Evolutionary conservation across 129 eudicot genomes (phyloP).

Genomic region (Flaveria trinervia): DNA sequence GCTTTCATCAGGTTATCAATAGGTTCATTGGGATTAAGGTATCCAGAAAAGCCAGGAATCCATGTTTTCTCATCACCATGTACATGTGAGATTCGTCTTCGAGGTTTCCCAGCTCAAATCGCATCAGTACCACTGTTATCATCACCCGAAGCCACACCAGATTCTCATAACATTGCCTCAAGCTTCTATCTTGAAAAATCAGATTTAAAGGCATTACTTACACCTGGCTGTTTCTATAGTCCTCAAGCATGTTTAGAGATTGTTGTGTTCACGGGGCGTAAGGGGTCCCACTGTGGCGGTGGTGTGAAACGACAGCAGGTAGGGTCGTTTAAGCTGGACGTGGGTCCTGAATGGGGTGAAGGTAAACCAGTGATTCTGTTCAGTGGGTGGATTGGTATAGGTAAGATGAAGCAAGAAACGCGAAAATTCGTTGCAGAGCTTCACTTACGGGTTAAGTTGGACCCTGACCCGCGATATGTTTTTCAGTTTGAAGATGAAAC

Average conservation of each 20-base stretch:
- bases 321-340: constrained; percentile 71
- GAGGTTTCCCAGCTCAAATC: constrained; percentile 85
- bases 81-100: constrained; percentile 80
- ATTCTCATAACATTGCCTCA: constrained; percentile 61
- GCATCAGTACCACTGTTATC: constrained; percentile 66
- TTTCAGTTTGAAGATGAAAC: constrained; percentile 86
- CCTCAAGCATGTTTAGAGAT: constrained; percentile 76
- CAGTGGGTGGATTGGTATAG: constrained; percentile 86
- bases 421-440: constrained; percentile 77
- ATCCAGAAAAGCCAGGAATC: constrained; percentile 56
- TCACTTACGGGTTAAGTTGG: constrained; percentile 70
- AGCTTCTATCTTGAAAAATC: constrained; percentile 89
- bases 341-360: constrained; percentile 80
- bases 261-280: constrained; percentile 66
- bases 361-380: constrained; percentile 76
- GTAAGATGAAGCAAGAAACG: constrained; percentile 63
- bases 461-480: constrained; percentile 94
- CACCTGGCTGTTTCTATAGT: constrained; percentile 75
- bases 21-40: constrained; percentile 67
- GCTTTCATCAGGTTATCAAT: constrained; percentile 81
- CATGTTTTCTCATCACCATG: constrained; percentile 54
- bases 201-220: constrained; percentile 60
- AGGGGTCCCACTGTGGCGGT: constrained; percentile 78
- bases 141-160: constrained; percentile 72
- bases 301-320: constrained; percentile 73